Conservation (phyloP, 2,329 filamentous ascomycete genomes). For the Helotiales sp. region DNA sequence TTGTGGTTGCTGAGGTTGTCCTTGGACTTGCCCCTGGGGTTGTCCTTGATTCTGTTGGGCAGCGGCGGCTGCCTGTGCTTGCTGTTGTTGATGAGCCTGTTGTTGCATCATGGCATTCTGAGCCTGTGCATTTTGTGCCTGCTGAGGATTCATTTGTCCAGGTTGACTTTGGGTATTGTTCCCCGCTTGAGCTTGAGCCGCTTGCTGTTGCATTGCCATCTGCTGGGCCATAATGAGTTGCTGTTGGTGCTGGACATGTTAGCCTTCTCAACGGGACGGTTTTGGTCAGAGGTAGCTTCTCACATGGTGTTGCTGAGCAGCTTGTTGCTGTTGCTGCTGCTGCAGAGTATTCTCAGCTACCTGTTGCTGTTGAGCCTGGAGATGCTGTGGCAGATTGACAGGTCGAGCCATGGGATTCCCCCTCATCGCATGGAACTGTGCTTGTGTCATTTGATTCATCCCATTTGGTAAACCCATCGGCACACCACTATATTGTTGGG, state of each 20-base stretch:
- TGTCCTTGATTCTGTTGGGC: slow-evolving; percentile 50
- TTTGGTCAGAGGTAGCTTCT: slow-evolving; percentile 9
- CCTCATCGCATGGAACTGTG: slow-evolving; percentile 58
- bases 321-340: slow-evolving; percentile 49
- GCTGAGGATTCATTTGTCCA: slow-evolving; percentile 55
- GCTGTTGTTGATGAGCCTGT: slow-evolving; percentile 47
- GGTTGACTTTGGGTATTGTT: slow-evolving; percentile 51
- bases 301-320: slow-evolving; percentile 36
- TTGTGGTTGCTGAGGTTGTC: slow-evolving; percentile 50
- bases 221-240: slow-evolving; percentile 54
- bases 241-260: slow-evolving; percentile 34
- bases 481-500: slow-evolving; percentile 60
- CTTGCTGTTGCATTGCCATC: slow-evolving; percentile 53
- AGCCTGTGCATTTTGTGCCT: slow-evolving; percentile 46
- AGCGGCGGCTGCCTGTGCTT: slow-evolving; percentile 44
- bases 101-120: slow-evolving; percentile 28
- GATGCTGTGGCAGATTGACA: slow-evolving; percentile 52
- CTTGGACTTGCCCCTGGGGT: slow-evolving; percentile 51
- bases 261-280: slow-evolving; percentile 9
- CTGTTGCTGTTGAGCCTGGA: slow-evolving; percentile 49
- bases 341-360: slow-evolving; percentile 45
- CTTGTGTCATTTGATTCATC: slow-evolving; percentile 56
- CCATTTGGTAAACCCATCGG: slow-evolving; percentile 58
- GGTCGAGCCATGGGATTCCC: slow-evolving; percentile 48
- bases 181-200: slow-evolving; percentile 50